Percentiles rank a stretch among this genome's conserved stretches.
phyloP scores from a whole-genome alignment of 2,329 filamentous ascomycete genomes.

The Cladosporium cucumerinum region DNA sequence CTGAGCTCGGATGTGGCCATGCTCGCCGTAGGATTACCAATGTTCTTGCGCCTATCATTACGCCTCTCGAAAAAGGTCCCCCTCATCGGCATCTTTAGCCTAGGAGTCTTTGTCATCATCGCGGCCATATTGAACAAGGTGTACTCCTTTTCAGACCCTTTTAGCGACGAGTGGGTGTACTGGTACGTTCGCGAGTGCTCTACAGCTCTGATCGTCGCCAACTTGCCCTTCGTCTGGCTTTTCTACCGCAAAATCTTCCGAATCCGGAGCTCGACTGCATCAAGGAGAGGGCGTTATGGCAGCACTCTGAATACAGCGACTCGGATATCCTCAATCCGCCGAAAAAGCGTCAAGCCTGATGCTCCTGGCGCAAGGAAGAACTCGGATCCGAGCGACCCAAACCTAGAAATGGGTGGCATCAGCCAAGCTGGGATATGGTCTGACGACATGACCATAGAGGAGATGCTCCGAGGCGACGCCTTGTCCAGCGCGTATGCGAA shows the following conservation, averaged over 20 bases:
- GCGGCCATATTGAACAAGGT: constrained; percentile 60
- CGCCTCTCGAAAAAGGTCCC: constrained; percentile 51
- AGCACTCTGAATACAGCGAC: constrained; percentile 5
- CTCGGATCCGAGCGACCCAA: constrained; percentile 11
- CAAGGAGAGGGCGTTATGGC: constrained; percentile 5
- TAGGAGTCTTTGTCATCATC: constrained; percentile 57
- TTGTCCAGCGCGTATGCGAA: constrained; percentile 5
- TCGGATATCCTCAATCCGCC: constrained; percentile 1
- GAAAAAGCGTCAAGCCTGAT: constrained; percentile 1
- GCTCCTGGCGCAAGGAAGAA: not conserved
- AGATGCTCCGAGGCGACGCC: constrained; percentile 20
- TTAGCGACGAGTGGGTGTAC: constrained; percentile 54
- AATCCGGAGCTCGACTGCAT: constrained; percentile 8
- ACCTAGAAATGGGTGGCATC: constrained; percentile 14
- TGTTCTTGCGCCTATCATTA: constrained; percentile 43
- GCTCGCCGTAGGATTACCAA: constrained; percentile 43
- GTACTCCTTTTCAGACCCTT: constrained; percentile 57
- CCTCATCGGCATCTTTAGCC: constrained; percentile 53
- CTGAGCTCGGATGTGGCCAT: constrained; percentile 47
- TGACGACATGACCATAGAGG: constrained; percentile 19
- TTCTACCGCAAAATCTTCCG: constrained; percentile 43
- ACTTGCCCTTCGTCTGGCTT: constrained; percentile 59
- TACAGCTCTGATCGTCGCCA: constrained; percentile 59
- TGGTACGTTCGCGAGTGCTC: constrained; percentile 61
- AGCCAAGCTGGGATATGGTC: not conserved